Base-by-base conservation (phyloP, 164 flowering plant species). In the Brasenia schreberi region DNA sequence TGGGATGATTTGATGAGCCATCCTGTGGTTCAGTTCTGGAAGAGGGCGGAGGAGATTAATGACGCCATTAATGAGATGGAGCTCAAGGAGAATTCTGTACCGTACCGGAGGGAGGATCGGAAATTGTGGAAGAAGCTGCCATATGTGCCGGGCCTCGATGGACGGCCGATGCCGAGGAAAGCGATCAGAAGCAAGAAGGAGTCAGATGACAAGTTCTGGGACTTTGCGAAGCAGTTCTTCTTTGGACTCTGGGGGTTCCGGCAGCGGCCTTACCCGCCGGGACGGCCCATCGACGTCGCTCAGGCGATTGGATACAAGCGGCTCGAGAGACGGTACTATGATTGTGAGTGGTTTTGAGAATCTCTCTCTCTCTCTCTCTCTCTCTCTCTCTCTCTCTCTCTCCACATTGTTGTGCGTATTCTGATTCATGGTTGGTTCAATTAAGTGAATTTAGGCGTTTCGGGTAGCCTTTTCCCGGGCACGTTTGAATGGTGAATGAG, bases 81-180 rank as follows among this genome's bases (percentile, higher is more conserved):
- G 80, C 71, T 90, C 10, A 70, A 80, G 68, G 83, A 71, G 70
- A 88, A 90, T 66, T 75, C 73, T 9, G 59, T 7, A 5, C 94
- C 94, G 5, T 90, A 77, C 52, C 65, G 85, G 44, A 63, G 59
- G 7, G 96, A 88, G 74, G 96, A 90, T 67, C 58, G 23, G 72
- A 76, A 84, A 77, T 70, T 82, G 59, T 89, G 96, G 96, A 73
- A 81, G 75, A 76, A 79, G 0, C 42, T 88, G 68, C 98, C 98
- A 0, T 81, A 88, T 70, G 89, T 93, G 19, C 74, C 69, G 0
- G 98, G 98, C 59, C 72, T 76, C 59, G 97, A 93, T 66, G 98
- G 98, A 1, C 70, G 98, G 83, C 98, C 98, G 0, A 88, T 93
- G 97, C 96, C 96, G 7, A 76, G 98, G 75, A 90, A 86, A 74